Evolutionary conservation across 345 rosid genomes (phyloP).

Genomic region (Sisymbrium altissimum): DNA sequence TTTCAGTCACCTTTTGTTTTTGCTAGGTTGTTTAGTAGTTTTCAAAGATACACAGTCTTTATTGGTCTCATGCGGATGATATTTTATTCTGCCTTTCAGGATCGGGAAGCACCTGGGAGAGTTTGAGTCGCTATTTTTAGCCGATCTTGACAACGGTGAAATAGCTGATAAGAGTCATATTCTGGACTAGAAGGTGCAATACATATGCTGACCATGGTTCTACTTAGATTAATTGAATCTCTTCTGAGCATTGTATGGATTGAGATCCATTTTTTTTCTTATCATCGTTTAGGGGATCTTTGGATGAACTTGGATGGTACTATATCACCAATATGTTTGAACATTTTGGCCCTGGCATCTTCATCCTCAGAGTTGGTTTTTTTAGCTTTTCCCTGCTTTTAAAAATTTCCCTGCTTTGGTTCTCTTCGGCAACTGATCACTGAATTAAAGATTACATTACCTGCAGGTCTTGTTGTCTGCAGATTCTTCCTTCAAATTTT

Average conservation of each 20-base stretch:
- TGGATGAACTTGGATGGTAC: slow-evolving; percentile 95
- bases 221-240: background rate
- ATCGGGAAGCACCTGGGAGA: slow-evolving; percentile 71
- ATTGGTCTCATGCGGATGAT: background rate
- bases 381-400: slow-evolving; percentile 10
- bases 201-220: background rate
- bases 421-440: too few relatives aligned
- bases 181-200: slow-evolving; percentile 63
- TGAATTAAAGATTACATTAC: slow-evolving; percentile 29
- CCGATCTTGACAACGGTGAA: slow-evolving; percentile 67
- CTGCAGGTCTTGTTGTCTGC: slow-evolving; percentile 59
- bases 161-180: slow-evolving; percentile 38
- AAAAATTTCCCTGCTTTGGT: too few relatives aligned
- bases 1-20: slow-evolving; percentile 8
- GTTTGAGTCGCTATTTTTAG: slow-evolving; percentile 65
- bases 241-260: slow-evolving; percentile 2
- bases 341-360: slow-evolving; percentile 64
- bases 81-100: slow-evolving; percentile 42
- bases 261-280: slow-evolving; percentile 21
- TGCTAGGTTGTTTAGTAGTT: slow-evolving; percentile 19
- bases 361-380: slow-evolving; percentile 55
- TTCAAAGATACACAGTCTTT: slow-evolving; percentile 11
- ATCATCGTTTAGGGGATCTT: slow-evolving; percentile 56
- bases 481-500: slow-evolving; percentile 74
- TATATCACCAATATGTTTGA: slow-evolving; percentile 79